A percentile compares a stretch with the other conserved stretches of the same genome.
Conservation (phyloP, 176 grass and related monocot species). For the Ensete glaucum region DNA sequence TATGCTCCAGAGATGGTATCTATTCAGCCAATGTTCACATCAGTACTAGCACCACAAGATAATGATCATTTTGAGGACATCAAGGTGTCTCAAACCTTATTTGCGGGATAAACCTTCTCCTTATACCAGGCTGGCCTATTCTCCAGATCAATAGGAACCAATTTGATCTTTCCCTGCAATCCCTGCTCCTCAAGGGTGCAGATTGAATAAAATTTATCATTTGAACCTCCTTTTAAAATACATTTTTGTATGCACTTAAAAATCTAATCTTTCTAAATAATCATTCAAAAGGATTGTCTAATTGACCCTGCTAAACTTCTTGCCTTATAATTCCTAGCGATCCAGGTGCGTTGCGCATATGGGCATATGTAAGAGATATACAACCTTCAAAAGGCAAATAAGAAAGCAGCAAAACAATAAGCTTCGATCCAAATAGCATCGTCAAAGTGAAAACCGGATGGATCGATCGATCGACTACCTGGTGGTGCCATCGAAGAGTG, state of each 20-base stretch:
- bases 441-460: not conserved
- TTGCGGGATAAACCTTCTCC: conserved; percentile 9
- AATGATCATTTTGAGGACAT: conserved; percentile 2
- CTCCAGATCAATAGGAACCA: conserved; percentile 3
- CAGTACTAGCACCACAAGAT: not conserved
- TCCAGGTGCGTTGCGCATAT: conserved; percentile 62
- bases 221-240: too few species aligned
- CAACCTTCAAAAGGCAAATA: conserved; percentile 24
- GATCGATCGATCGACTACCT: not conserved
- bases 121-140: conserved; percentile 13
- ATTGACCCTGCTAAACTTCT: not conserved
- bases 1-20: conserved; percentile 73
- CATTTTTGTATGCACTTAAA: not conserved
- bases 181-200: not conserved
- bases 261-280: not conserved
- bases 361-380: conserved; percentile 62
- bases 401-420: not conserved
- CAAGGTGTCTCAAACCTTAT: conserved; percentile 25
- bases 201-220: too few species aligned
- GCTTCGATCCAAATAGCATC: not conserved
- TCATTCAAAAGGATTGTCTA: not conserved
- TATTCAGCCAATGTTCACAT: not conserved
- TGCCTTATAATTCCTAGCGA: conserved; percentile 68
- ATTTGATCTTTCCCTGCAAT: conserved; percentile 12
- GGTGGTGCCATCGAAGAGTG: conserved; percentile 9